Conservation (phyloP, 371 early-diverging fungal genomes). For the Mortierella sp. region DNA sequence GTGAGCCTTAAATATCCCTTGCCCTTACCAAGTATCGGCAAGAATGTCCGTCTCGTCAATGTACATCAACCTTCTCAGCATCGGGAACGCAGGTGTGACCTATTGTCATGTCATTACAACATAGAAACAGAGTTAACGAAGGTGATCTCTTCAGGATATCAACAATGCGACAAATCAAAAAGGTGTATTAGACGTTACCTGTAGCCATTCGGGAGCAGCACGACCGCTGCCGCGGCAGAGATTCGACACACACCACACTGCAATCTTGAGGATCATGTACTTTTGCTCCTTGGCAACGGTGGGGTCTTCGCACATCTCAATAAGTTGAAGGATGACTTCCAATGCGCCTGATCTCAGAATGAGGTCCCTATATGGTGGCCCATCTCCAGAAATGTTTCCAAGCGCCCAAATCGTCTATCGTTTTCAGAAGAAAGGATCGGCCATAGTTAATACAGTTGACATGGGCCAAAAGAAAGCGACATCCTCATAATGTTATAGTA, state of each 20-base stretch:
- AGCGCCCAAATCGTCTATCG: slow-evolving; percentile 55
- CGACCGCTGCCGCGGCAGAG: slow-evolving; percentile 54
- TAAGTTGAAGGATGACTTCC: slow-evolving; percentile 46
- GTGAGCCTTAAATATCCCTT: background rate
- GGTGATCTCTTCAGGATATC: slow-evolving; percentile 48
- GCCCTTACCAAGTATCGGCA: slow-evolving; percentile 66
- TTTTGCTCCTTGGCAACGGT: slow-evolving; percentile 52
- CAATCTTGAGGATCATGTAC: slow-evolving; percentile 55
- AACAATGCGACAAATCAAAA: background rate
- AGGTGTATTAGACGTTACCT: slow-evolving; percentile 23
- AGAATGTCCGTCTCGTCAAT: slow-evolving; percentile 66
- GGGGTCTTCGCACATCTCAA: slow-evolving; percentile 55
- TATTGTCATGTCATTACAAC: slow-evolving; percentile 24
- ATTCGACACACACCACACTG: slow-evolving; percentile 58
- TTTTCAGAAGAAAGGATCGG: background rate
- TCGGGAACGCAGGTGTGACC: slow-evolving; percentile 69
- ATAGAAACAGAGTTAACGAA: slow-evolving; percentile 11
- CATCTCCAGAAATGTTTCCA: slow-evolving; percentile 56
- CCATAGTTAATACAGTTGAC: background rate
- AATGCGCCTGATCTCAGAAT: slow-evolving; percentile 49
- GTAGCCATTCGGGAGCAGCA: slow-evolving; percentile 52
- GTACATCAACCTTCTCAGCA: slow-evolving; percentile 61
- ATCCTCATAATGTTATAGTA: too few relatives aligned
- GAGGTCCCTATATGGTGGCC: slow-evolving; percentile 53
- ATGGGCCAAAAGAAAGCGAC: background rate